A percentile compares a stretch with the other conserved stretches of the same genome.
These are phyloP conservation scores for Linum usitatissimum DNA, from an alignment of 345 rosid genomes.

Conservation along the genomic window DNA sequence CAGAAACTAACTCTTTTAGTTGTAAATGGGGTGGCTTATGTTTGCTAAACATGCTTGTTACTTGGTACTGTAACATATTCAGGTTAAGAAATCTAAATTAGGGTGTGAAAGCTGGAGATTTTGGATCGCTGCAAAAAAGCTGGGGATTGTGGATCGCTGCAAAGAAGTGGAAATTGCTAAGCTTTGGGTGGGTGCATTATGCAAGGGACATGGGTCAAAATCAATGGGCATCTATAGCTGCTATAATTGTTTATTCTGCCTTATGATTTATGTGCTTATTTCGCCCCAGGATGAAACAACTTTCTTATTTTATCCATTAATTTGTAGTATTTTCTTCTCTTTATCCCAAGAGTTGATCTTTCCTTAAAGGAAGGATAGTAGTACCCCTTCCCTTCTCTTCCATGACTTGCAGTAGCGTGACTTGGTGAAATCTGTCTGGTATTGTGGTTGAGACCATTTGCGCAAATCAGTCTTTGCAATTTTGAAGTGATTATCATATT, in stretches of 20 bases:
- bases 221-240: not conserved
- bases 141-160: not conserved
- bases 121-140: too few relatives aligned
- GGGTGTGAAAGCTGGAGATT: not conserved
- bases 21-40: not conserved
- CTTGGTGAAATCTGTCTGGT: not conserved
- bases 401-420: not conserved
- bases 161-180: not conserved
- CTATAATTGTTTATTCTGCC: not conserved
- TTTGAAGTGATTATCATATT: not conserved
- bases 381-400: not conserved
- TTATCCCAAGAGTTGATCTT: not conserved
- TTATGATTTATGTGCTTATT: not conserved
- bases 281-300: too few relatives aligned
- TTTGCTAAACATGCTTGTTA: not conserved
- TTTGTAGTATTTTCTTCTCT: not conserved
- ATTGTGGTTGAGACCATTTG: not conserved
- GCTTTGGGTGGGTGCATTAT: not conserved
- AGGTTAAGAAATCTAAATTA: not conserved
- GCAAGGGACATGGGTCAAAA: not conserved
- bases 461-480: not conserved
- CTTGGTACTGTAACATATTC: not conserved
- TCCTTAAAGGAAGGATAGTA: not conserved
- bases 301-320: too few relatives aligned
- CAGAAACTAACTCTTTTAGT: not conserved